These are phyloP conservation scores for Pseudocercospora macadamiae DNA, from an alignment of 2,329 filamentous ascomycete genomes.

Conservation along the genomic window DNA sequence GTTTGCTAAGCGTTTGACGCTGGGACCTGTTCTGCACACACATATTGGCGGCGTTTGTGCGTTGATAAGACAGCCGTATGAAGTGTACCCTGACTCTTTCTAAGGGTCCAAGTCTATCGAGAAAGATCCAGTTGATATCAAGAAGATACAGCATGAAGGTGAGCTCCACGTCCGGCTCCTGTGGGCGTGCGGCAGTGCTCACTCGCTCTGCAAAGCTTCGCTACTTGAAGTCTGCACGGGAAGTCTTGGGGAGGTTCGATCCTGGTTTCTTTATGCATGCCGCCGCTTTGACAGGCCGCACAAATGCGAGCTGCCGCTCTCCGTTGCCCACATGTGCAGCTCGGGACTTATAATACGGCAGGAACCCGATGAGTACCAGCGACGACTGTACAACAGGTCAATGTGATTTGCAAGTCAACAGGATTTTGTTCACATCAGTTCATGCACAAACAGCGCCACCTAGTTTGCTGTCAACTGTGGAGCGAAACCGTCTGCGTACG, in stretches of 20 bases:
- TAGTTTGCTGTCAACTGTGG: slow-evolving; percentile 19
- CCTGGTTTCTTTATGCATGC: slow-evolving; percentile 7
- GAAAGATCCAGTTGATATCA: background rate
- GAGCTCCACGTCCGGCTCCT: background rate
- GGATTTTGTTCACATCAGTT: slow-evolving; percentile 4
- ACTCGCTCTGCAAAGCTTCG: background rate
- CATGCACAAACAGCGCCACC: slow-evolving; percentile 19
- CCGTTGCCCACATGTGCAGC: slow-evolving; percentile 17
- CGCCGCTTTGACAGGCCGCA: slow-evolving; percentile 7
- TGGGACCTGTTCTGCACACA: slow-evolving; percentile 6
- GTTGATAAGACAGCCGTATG: background rate
- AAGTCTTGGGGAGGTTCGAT: background rate
- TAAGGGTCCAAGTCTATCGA: background rate
- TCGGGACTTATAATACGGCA: slow-evolving; percentile 28
- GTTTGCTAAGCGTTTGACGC: slow-evolving; percentile 20
- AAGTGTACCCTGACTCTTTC: background rate
- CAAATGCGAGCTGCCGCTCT: slow-evolving; percentile 14
- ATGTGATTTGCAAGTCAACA: slow-evolving; percentile 12
- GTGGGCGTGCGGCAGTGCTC: background rate
- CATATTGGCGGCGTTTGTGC: background rate
- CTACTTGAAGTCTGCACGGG: slow-evolving; percentile 7
- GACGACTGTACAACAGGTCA: slow-evolving; percentile 7
- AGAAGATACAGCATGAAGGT: background rate
- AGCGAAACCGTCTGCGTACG: slow-evolving; percentile 19
- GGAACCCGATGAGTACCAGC: slow-evolving; percentile 28